A percentile compares a stretch with the other conserved stretches of the same genome.
Evolutionary conservation across 1,139 yeast genomes (phyloP).

Genomic region (Blastobotrys apis): DNA sequence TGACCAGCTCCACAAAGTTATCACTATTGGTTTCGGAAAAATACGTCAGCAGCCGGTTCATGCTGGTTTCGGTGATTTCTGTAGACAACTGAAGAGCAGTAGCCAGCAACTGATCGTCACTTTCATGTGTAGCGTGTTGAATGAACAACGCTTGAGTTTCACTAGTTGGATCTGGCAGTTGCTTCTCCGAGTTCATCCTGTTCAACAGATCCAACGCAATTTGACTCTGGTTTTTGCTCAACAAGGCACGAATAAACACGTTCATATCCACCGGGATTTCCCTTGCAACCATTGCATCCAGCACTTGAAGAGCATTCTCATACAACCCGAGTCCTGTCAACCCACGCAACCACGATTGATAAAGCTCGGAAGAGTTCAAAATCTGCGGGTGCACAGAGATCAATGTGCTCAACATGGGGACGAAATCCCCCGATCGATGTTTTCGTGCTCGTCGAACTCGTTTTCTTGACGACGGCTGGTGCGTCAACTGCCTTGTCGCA

Average conservation of each 20-base stretch:
- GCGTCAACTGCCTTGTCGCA: conserved; percentile 13
- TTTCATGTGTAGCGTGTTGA: conserved; percentile 26
- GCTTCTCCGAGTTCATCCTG: conserved; percentile 24
- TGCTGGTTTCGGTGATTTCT: background rate
- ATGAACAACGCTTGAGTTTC: conserved; percentile 27
- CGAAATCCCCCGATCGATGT: conserved; percentile 9
- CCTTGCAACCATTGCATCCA: conserved; percentile 27
- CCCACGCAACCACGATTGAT: conserved; percentile 30
- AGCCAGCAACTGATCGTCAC: conserved; percentile 20
- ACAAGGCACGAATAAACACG: conserved; percentile 24
- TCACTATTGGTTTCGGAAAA: conserved; percentile 16
- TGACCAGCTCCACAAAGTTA: conserved; percentile 9
- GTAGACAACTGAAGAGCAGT: background rate
- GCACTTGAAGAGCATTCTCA: conserved; percentile 25
- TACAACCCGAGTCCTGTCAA: conserved; percentile 25
- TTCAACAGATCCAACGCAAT: conserved; percentile 22
- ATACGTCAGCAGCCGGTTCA: conserved; percentile 5
- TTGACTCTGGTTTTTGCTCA: conserved; percentile 20
- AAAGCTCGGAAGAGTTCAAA: conserved; percentile 23
- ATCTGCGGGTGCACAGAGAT: conserved; percentile 26
- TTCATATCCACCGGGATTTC: conserved; percentile 20
- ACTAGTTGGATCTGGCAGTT: conserved; percentile 14
- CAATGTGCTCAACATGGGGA: conserved; percentile 17
- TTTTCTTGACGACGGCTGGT: background rate
- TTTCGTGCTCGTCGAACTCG: background rate